phyloP scores from a whole-genome alignment of 192 early-diverging fungal genomes.

The Obelidium mucronatum region DNA sequence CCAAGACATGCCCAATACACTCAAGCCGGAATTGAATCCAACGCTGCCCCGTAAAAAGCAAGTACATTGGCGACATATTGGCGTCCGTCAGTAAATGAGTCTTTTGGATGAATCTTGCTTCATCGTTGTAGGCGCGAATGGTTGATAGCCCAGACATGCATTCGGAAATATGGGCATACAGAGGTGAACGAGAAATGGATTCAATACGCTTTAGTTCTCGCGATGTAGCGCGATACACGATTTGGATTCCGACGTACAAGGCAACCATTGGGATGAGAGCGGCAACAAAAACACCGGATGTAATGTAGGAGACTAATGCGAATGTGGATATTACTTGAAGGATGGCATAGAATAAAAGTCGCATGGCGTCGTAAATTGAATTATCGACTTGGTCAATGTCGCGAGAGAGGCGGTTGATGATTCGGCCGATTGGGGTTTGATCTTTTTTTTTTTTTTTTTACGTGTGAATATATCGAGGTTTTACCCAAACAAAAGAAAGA shows the following conservation, averaged over 20 bases:
- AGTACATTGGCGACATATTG: slow-evolving; percentile 18
- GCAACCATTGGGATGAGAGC: slow-evolving; percentile 39
- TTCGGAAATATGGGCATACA: slow-evolving; percentile 46
- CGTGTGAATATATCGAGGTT: no score
- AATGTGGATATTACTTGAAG: slow-evolving; percentile 23
- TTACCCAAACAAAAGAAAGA: no score
- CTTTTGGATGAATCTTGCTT: slow-evolving; percentile 23
- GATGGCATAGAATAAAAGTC: slow-evolving; percentile 29
- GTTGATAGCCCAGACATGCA: slow-evolving; percentile 42
- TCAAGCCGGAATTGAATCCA: slow-evolving; percentile 35
- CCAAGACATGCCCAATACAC: slow-evolving; percentile 22
- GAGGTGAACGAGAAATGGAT: slow-evolving; percentile 39
- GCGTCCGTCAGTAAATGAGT: slow-evolving; percentile 13
- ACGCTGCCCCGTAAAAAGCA: slow-evolving; percentile 23
- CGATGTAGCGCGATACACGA: slow-evolving; percentile 27
- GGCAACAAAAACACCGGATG: slow-evolving; percentile 11
- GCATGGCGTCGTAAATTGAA: slow-evolving; percentile 44
- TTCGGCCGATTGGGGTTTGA: slow-evolving; percentile 72
- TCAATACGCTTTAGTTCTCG: slow-evolving; percentile 45
- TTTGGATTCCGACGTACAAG: slow-evolving; percentile 26
- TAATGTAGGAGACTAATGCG: slow-evolving; percentile 15
- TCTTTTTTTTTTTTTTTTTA: no score
- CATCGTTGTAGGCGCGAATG: slow-evolving; percentile 32
- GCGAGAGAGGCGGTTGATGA: slow-evolving; percentile 64
- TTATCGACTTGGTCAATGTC: slow-evolving; percentile 71